A percentile compares a stretch with the other conserved stretches of the same genome.
Evolutionary conservation across 1,139 yeast genomes (phyloP).

Genomic region (Geotrichum macrosporum): DNA sequence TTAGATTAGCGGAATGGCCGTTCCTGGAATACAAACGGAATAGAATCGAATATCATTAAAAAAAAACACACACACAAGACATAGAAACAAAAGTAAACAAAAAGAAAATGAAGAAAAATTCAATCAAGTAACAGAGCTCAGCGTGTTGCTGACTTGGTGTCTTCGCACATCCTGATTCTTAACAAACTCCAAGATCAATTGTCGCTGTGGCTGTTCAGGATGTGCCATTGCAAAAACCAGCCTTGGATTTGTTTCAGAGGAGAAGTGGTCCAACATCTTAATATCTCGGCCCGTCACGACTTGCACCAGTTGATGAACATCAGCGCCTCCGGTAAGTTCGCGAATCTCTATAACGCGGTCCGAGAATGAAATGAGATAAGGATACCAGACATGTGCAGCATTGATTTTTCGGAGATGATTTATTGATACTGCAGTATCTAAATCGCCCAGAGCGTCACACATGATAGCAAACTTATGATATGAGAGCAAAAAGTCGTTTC

Average conservation of each 20-base stretch:
- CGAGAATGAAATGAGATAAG: slow-evolving; percentile 19
- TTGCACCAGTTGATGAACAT: slow-evolving; percentile 17
- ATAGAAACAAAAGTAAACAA: no score
- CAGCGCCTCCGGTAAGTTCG: slow-evolving; percentile 14
- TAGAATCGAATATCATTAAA: no score
- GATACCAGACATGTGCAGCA: slow-evolving; percentile 18
- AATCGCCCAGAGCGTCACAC: slow-evolving; percentile 14
- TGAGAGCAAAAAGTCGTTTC: slow-evolving; percentile 13
- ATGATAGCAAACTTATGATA: slow-evolving; percentile 20
- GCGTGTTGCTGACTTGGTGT: slow-evolving; percentile 9
- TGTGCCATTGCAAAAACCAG: slow-evolving; percentile 17
- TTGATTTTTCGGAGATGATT: slow-evolving; percentile 14
- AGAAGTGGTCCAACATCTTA: slow-evolving; percentile 14
- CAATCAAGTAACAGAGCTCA: not conserved
- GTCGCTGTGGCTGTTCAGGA: slow-evolving; percentile 6
- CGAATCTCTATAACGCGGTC: slow-evolving; percentile 17
- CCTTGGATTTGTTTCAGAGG: not conserved
- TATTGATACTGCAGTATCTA: slow-evolving; percentile 11
- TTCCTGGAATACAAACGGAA: no score
- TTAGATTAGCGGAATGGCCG: no score
- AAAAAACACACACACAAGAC: no score
- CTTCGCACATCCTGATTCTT: slow-evolving; percentile 7
- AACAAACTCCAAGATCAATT: slow-evolving; percentile 12
- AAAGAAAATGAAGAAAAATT: not conserved
- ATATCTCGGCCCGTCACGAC: slow-evolving; percentile 22